phyloP scores from a whole-genome alignment of 2,329 filamentous ascomycete genomes.

The Cryphonectria japonica region DNA sequence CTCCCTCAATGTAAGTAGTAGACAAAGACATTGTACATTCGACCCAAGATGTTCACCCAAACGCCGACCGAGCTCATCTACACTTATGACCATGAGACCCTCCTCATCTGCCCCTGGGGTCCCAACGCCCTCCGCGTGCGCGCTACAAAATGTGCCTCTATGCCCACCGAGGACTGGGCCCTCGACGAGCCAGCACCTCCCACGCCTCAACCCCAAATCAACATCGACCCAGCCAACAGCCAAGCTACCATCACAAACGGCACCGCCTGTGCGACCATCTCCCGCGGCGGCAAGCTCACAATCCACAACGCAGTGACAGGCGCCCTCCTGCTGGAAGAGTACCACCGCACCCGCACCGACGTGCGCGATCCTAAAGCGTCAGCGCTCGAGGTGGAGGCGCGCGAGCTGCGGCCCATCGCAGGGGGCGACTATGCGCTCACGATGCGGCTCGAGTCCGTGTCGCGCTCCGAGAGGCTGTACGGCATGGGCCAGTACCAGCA shows the following conservation, averaged over 20 bases:
- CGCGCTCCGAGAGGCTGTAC: constrained; percentile 62
- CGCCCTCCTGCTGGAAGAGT: constrained; percentile 56
- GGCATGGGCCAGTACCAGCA: constrained; percentile 74
- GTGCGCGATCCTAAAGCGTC: constrained; percentile 61
- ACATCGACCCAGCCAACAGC: constrained; percentile 30
- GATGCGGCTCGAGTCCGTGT: constrained; percentile 59
- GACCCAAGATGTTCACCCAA: constrained; percentile 28
- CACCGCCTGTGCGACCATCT: constrained; percentile 50
- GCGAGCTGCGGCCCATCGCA: constrained; percentile 58
- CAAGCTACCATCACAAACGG: constrained; percentile 52
- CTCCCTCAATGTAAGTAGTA: not conserved
- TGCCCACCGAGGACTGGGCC: constrained; percentile 47
- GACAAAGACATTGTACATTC: not conserved
- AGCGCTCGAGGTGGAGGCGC: constrained; percentile 58
- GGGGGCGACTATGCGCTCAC: constrained; percentile 61
- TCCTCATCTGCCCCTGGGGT: constrained; percentile 55
- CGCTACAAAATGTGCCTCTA: constrained; percentile 44
- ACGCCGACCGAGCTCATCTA: constrained; percentile 30
- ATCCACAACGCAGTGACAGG: constrained; percentile 47
- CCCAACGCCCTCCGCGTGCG: constrained; percentile 51
- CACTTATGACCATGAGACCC: constrained; percentile 48
- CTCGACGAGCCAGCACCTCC: constrained; percentile 37
- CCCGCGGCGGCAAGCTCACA: constrained; percentile 53
- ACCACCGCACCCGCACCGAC: constrained; percentile 53
- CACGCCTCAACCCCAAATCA: constrained; percentile 24